phyloP scores from a whole-genome alignment of 2,329 filamentous ascomycete genomes.

The Dactylellina parvicollis region DNA sequence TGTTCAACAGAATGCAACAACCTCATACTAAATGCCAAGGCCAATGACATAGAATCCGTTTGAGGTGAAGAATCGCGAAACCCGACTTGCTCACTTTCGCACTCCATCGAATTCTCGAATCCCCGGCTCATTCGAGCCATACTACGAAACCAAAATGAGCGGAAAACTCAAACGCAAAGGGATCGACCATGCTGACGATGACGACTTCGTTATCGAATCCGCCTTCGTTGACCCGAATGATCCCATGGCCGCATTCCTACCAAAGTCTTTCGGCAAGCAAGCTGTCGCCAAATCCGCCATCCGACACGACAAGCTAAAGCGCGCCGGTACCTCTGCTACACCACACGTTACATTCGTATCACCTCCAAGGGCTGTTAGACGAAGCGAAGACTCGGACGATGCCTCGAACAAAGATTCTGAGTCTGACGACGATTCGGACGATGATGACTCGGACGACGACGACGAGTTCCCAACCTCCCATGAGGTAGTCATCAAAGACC shows the following conservation, averaged over 20 bases:
- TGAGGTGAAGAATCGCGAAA: neutral
- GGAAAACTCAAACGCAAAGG: slow-evolving; percentile 44
- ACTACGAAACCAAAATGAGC: slow-evolving; percentile 41
- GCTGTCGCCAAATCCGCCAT: slow-evolving; percentile 61
- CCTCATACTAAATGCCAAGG: neutral
- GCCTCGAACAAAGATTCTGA: slow-evolving; percentile 74
- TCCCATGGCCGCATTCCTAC: slow-evolving; percentile 79
- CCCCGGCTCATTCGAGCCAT: too few species aligned
- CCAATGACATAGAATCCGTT: too few species aligned
- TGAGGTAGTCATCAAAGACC: slow-evolving; percentile 90
- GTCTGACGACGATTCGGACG: slow-evolving; percentile 67
- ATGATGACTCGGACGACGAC: slow-evolving; percentile 73
- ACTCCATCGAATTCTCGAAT: too few species aligned
- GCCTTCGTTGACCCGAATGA: slow-evolving; percentile 71
- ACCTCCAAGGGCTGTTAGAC: slow-evolving; percentile 54
- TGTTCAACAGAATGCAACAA: too few species aligned
- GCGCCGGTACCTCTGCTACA: slow-evolving; percentile 25
- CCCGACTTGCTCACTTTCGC: neutral
- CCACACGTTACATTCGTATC: slow-evolving; percentile 37
- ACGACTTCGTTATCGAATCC: slow-evolving; percentile 69
- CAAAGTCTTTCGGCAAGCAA: slow-evolving; percentile 85
- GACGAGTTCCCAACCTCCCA: slow-evolving; percentile 88
- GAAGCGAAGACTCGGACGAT: slow-evolving; percentile 62
- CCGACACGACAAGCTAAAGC: slow-evolving; percentile 47
- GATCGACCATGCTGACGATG: slow-evolving; percentile 60